Percentiles rank a stretch among this genome's conserved stretches.
These are phyloP conservation scores for Globisporangium lucens DNA, from an alignment of 352 stramenopile species.

Conservation along the genomic window DNA sequence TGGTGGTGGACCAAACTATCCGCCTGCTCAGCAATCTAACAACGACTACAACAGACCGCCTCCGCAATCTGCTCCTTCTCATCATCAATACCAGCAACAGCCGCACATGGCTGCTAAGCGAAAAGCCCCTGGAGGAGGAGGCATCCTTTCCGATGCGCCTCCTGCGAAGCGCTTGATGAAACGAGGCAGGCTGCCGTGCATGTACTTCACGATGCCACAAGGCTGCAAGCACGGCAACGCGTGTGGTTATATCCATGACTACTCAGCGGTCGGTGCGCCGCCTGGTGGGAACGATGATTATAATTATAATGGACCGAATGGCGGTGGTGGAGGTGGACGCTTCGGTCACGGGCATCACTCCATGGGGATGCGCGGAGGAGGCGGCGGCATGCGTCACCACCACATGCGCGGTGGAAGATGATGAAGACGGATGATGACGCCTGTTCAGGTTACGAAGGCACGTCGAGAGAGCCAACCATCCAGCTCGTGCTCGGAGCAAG, in stretches of 20 bases:
- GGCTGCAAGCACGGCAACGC: slow-evolving; percentile 72
- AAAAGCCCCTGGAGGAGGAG: slow-evolving; percentile 36
- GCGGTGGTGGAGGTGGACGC: slow-evolving; percentile 27
- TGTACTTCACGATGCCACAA: slow-evolving; percentile 61
- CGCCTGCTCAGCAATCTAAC: slow-evolving; percentile 12
- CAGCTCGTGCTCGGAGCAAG: background rate
- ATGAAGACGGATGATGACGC: slow-evolving; percentile 11
- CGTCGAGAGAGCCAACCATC: background rate
- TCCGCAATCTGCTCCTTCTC: background rate
- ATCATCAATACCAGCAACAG: slow-evolving; percentile 11
- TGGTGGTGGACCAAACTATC: slow-evolving; percentile 24
- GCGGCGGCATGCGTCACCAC: slow-evolving; percentile 33
- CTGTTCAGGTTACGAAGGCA: background rate
- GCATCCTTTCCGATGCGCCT: slow-evolving; percentile 33
- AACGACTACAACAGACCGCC: slow-evolving; percentile 18
- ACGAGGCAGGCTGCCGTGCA: slow-evolving; percentile 50
- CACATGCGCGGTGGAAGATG: slow-evolving; percentile 62
- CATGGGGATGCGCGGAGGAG: slow-evolving; percentile 39
- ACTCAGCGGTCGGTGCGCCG: slow-evolving; percentile 20
- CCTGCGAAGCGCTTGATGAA: slow-evolving; percentile 48
- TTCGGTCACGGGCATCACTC: slow-evolving; percentile 31
- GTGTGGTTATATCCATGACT: slow-evolving; percentile 70
- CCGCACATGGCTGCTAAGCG: slow-evolving; percentile 30
- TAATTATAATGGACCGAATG: slow-evolving; percentile 45
- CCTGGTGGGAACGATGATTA: slow-evolving; percentile 40